A percentile compares a stretch with the other conserved stretches of the same genome.
Conservation (phyloP, 140 eudicot species). For the Cichorium intybus region DNA sequence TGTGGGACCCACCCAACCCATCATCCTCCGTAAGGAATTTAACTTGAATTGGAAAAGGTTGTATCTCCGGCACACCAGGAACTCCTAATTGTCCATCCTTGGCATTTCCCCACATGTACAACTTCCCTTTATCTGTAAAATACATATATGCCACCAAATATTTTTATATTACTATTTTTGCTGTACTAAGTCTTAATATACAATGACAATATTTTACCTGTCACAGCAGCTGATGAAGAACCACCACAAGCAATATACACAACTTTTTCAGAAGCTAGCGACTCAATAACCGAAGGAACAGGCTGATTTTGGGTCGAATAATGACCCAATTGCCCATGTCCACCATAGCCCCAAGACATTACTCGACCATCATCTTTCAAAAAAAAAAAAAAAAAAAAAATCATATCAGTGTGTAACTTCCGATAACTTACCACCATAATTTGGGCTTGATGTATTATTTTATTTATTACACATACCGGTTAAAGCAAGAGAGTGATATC, state of each 20-base stretch:
- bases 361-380: conserved; percentile 78
- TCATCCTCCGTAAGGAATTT: conserved; percentile 77
- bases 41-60: conserved; percentile 74
- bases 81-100: conserved; percentile 86
- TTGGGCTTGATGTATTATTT: no score
- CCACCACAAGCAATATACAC: conserved; percentile 92
- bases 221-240: conserved; percentile 92
- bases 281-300: conserved; percentile 59
- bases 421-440: no score
- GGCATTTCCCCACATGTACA: conserved; percentile 96
- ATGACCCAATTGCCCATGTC: conserved; percentile 94
- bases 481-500: conserved; percentile 96
- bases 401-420: conserved; percentile 1
- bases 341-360: conserved; percentile 96
- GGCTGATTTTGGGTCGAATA: conserved; percentile 67
- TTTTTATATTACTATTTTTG: no score
- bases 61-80: conserved; percentile 83
- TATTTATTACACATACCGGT: no score
- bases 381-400: neutral
- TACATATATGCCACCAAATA: conserved; percentile 5
- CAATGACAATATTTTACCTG: conserved; percentile 56
- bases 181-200: no score
- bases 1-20: conserved; percentile 60
- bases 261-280: conserved; percentile 65
- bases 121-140: conserved; percentile 58